Percentiles rank a stretch among this genome's conserved stretches.
Evolutionary conservation across 441 rosid genomes (phyloP).

Genomic region (Populus trichocarpa): DNA sequence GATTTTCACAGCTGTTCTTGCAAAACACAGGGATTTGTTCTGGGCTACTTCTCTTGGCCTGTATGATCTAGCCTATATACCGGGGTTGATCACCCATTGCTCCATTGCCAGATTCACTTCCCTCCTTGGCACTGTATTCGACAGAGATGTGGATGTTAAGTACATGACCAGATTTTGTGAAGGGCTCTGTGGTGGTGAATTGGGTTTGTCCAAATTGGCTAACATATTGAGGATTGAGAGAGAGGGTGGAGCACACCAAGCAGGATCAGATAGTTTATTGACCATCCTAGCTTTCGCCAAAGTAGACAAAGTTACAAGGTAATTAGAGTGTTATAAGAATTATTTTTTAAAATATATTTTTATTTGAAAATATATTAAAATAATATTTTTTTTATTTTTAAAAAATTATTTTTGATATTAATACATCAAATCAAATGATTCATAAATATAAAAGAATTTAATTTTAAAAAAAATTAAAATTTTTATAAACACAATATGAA

Average conservation of each 20-base stretch:
- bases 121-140: background rate
- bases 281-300: background rate
- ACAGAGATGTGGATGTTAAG: background rate
- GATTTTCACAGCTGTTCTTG: background rate
- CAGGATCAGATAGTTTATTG: slow-evolving; percentile 3
- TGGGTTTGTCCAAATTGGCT: background rate
- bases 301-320: no score
- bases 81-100: background rate
- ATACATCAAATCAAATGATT: no score
- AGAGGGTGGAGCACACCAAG: background rate
- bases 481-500: no score
- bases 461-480: no score
- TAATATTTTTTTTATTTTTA: no score
- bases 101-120: no score
- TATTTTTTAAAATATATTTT: no score
- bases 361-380: no score
- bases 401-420: no score
- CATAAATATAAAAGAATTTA: no score
- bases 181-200: background rate
- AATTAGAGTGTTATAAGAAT: no score
- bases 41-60: background rate
- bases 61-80: background rate
- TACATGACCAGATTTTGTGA: background rate
- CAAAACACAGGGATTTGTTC: background rate
- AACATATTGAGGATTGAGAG: background rate